Percentiles rank a stretch among this genome's conserved stretches.
Evolutionary conservation across 257 asterid genomes (phyloP).

Genomic region (Primulina eburnea): DNA sequence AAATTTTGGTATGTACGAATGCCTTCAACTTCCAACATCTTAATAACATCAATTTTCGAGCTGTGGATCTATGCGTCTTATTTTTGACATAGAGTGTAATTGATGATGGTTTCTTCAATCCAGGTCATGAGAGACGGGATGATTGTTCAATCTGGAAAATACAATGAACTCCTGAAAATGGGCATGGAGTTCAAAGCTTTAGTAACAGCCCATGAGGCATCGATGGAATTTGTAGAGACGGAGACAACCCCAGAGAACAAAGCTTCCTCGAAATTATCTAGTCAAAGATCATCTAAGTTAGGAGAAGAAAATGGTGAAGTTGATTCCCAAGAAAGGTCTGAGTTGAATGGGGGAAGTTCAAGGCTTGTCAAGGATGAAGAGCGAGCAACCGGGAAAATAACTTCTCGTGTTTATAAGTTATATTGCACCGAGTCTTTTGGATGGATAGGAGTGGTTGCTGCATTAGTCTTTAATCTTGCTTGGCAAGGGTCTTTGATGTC

Average conservation of each 20-base stretch:
- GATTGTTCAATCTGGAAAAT: conserved; percentile 70
- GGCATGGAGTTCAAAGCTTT: conserved; percentile 58
- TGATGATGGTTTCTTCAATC: neutral
- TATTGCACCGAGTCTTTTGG: conserved; percentile 65
- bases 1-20: conserved; percentile 41
- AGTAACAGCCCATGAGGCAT: conserved; percentile 66
- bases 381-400: conserved; percentile 63
- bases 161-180: conserved; percentile 38
- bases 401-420: conserved; percentile 44
- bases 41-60: neutral
- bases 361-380: conserved; percentile 73
- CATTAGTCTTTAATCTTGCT: conserved; percentile 29
- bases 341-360: conserved; percentile 30
- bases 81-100: no score
- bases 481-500: conserved; percentile 52
- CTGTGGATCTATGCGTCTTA: no score
- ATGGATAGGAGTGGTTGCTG: conserved; percentile 61
- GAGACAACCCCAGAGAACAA: neutral
- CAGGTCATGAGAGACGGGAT: conserved; percentile 72
- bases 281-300: conserved; percentile 15
- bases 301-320: conserved; percentile 26
- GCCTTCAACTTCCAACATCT: neutral
- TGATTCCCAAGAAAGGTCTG: conserved; percentile 21
- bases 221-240: conserved; percentile 56
- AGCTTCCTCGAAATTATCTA: neutral